These are phyloP conservation scores for Ascochyta fabae DNA, from an alignment of 2,329 filamentous ascomycete species.

Conservation along the genomic window DNA sequence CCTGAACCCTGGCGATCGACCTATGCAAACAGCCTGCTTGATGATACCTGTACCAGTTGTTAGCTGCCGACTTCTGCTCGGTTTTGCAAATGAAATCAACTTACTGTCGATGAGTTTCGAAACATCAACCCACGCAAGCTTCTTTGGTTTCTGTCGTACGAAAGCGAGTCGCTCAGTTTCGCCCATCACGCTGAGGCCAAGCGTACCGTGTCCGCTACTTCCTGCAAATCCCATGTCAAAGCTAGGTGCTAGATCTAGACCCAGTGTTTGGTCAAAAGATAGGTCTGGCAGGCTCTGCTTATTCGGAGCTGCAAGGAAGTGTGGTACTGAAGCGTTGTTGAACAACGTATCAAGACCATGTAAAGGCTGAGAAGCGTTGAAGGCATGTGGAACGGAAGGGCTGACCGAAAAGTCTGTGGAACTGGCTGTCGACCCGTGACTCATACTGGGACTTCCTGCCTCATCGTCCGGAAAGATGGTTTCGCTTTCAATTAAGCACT, in stretches of 20 bases:
- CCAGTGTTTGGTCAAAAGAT: conserved; percentile 41
- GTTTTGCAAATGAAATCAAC: conserved; percentile 18
- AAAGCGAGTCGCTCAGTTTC: conserved; percentile 22
- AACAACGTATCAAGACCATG: conserved; percentile 37
- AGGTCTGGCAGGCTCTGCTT: conserved; percentile 28
- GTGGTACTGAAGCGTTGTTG: conserved; percentile 1
- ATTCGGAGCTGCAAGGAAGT: conserved; percentile 7
- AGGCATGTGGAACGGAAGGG: neutral
- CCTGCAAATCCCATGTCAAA: conserved; percentile 30
- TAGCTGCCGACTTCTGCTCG: conserved; percentile 21
- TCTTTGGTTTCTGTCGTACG: conserved; percentile 40
- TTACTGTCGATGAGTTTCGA: conserved; percentile 53
- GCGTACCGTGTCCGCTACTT: conserved; percentile 18
- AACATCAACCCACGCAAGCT: conserved; percentile 53
- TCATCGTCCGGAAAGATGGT: conserved; percentile 16
- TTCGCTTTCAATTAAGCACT: conserved; percentile 49
- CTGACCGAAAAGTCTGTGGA: conserved; percentile 5
- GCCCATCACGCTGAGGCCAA: conserved; percentile 25
- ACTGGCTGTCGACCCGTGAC: conserved; percentile 2
- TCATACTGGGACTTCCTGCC: neutral
- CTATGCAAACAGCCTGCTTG: conserved; percentile 51
- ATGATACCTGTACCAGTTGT: conserved; percentile 43
- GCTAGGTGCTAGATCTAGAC: conserved; percentile 42
- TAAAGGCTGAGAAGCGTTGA: conserved; percentile 13
- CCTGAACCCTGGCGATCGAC: conserved; percentile 54